Evolutionary conservation across 2,329 filamentous ascomycete genomes (phyloP).

Genomic region (Gnomoniopsis sp.): DNA sequence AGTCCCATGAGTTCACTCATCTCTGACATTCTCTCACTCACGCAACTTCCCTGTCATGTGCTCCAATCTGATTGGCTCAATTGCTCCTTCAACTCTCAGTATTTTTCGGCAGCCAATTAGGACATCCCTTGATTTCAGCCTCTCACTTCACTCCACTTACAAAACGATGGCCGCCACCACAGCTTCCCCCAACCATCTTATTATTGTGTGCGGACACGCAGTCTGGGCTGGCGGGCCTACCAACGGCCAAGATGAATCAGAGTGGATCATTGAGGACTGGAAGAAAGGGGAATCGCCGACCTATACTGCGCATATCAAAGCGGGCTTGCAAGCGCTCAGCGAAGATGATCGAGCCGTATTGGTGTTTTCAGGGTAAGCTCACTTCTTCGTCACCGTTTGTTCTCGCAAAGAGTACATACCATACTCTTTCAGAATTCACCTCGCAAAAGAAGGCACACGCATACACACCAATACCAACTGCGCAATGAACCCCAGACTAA

Average conservation of each 20-base stretch:
- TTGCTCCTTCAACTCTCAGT: neutral
- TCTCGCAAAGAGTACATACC: neutral
- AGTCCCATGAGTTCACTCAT: neutral
- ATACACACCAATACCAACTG: too few species aligned
- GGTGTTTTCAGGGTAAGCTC: conserved; percentile 66
- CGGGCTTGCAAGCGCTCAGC: conserved; percentile 54
- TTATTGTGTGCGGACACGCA: conserved; percentile 81
- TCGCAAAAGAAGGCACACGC: too few species aligned
- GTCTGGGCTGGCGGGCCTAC: conserved; percentile 64
- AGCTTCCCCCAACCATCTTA: conserved; percentile 49
- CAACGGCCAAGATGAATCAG: conserved; percentile 50
- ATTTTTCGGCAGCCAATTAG: neutral
- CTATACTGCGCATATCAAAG: conserved; percentile 71
- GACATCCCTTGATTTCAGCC: neutral
- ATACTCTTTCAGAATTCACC: too few species aligned
- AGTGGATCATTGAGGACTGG: conserved; percentile 75
- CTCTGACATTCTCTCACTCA: neutral
- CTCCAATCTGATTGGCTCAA: conserved; percentile 17
- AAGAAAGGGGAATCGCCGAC: conserved; percentile 76
- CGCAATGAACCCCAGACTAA: neutral
- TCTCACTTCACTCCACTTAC: neutral
- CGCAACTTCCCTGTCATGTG: conserved; percentile 23
- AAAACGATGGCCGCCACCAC: conserved; percentile 15
- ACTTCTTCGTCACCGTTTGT: neutral
- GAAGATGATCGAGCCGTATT: conserved; percentile 49